These are phyloP conservation scores for Wickerhamiella galacta DNA, from an alignment of 805 yeast species.

Conservation along the genomic window DNA sequence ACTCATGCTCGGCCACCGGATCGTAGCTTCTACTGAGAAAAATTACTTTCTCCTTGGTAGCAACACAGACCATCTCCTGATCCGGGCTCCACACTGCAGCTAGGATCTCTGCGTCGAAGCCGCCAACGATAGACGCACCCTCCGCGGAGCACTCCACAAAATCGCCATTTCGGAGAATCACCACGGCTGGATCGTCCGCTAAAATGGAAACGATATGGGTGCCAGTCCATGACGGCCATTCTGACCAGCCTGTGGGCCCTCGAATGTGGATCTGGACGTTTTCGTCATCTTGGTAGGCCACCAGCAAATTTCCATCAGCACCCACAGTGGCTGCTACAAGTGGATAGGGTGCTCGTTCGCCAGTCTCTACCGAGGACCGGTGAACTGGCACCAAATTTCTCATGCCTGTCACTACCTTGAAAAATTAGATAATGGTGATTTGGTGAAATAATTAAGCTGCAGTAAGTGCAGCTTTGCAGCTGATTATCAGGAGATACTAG, in stretches of 20 bases:
- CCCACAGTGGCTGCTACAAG: slow-evolving; percentile 3
- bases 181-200: slow-evolving; percentile 47
- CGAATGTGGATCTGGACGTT: slow-evolving; percentile 1
- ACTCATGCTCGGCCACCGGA: slow-evolving; percentile 47
- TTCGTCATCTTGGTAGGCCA: slow-evolving; percentile 3
- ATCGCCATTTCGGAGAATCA: slow-evolving; percentile 63
- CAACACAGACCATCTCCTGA: slow-evolving; percentile 64
- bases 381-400: slow-evolving; percentile 9
- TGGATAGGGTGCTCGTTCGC: slow-evolving; percentile 5
- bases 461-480: no score
- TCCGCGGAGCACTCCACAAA: slow-evolving; percentile 38
- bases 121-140: slow-evolving; percentile 58
- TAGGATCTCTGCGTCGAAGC: slow-evolving; percentile 56
- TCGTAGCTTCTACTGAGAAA: slow-evolving; percentile 65
- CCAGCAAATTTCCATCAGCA: slow-evolving; percentile 5
- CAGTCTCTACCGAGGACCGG: slow-evolving; percentile 4
- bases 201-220: slow-evolving; percentile 22
- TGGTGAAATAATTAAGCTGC: no score
- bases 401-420: no score
- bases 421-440: no score
- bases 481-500: no score
- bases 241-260: slow-evolving; percentile 1
- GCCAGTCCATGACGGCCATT: slow-evolving; percentile 7
- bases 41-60: slow-evolving; percentile 33
- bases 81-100: slow-evolving; percentile 83